Conservation (phyloP, 768 basidiomycete species). For the Hygrophoropsis aurantiaca region DNA sequence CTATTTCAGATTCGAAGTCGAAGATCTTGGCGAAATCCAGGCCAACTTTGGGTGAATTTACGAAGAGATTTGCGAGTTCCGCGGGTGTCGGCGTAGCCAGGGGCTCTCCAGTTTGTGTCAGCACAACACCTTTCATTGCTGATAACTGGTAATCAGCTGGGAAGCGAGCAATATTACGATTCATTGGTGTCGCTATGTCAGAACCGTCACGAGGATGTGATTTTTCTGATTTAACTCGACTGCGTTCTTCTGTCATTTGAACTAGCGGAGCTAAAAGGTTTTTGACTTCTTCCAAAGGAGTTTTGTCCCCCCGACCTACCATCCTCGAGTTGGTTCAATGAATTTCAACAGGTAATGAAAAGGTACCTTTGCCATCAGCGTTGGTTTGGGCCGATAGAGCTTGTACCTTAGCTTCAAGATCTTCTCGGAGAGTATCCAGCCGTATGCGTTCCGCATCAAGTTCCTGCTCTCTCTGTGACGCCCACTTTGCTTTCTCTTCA, state of each 20-base stretch:
- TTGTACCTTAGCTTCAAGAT: constrained; percentile 50
- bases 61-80: constrained; percentile 66
- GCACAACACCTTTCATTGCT: constrained; percentile 76
- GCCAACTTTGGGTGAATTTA: constrained; percentile 66
- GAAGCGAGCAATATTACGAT: constrained; percentile 31
- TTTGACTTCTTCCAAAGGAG: constrained; percentile 75
- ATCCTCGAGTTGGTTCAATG: constrained; percentile 2
- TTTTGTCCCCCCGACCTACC: constrained; percentile 49
- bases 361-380: constrained; percentile 13
- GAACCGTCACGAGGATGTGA: constrained; percentile 15
- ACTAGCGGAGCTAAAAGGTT: constrained; percentile 58
- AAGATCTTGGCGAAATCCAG: constrained; percentile 80
- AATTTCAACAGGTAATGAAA: not conserved
- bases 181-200: constrained; percentile 55
- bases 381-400: constrained; percentile 39
- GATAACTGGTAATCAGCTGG: constrained; percentile 35
- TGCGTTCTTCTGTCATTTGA: constrained; percentile 33
- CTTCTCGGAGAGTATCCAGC: constrained; percentile 44
- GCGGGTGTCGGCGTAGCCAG: constrained; percentile 69
- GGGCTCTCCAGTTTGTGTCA: constrained; percentile 75
- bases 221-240: constrained; percentile 20
- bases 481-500: constrained; percentile 45
- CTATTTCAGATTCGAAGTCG: constrained; percentile 47
- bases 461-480: constrained; percentile 52
- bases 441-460: constrained; percentile 50